Evolutionary conservation across 2,329 filamentous ascomycete species (phyloP).

Genomic region (Scedosporium boydii): DNA sequence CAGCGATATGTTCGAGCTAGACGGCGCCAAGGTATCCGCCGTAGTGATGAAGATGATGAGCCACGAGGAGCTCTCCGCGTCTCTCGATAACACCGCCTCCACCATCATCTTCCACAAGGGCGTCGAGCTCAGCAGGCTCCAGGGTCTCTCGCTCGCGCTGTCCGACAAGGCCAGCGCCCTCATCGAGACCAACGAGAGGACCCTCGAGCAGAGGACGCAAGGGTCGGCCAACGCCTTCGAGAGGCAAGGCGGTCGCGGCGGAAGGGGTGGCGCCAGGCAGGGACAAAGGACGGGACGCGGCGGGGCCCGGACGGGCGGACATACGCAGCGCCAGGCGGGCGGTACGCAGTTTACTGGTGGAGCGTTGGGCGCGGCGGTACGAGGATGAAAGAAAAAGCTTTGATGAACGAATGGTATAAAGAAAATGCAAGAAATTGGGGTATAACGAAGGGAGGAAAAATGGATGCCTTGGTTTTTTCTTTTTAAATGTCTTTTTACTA

Average conservation of each 20-base stretch:
- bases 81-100: constrained; percentile 93
- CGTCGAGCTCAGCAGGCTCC: constrained; percentile 90
- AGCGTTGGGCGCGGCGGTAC: constrained; percentile 60
- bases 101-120: constrained; percentile 99
- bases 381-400: constrained; percentile 34
- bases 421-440: not conserved
- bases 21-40: constrained; percentile 82
- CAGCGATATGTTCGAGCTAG: constrained; percentile 89
- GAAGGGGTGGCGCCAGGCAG: constrained; percentile 52
- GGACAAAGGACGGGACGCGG: constrained; percentile 41
- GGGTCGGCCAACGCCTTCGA: constrained; percentile 94
- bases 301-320: constrained; percentile 47
- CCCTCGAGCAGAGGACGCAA: constrained; percentile 92
- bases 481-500: constrained; percentile 3
- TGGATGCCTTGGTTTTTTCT: not conserved
- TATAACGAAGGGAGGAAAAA: not conserved
- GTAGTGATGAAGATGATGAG: constrained; percentile 99
- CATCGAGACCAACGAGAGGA: constrained; percentile 96
- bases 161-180: constrained; percentile 94
- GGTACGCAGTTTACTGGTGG: constrained; percentile 77
- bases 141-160: constrained; percentile 87
- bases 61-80: constrained; percentile 93
- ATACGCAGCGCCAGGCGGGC: constrained; percentile 55
- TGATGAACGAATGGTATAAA: not conserved
- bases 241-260: constrained; percentile 71